Evolutionary conservation across 192 early-diverging fungal species (phyloP).

Genomic region (Backusella circina): DNA sequence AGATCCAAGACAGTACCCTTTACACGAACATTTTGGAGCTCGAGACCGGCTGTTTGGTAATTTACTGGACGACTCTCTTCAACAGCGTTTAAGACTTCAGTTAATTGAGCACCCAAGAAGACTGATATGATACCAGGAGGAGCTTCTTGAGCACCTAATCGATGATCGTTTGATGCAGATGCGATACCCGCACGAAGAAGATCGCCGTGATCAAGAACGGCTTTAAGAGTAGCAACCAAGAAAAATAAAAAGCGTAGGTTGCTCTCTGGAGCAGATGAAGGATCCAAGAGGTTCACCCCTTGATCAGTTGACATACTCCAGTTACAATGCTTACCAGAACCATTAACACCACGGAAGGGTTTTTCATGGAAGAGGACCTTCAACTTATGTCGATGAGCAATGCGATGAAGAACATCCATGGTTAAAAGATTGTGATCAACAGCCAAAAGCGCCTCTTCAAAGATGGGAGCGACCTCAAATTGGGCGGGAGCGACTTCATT

Average conservation of each 20-base stretch:
- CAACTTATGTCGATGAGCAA: slow-evolving; percentile 95
- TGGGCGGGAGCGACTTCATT: slow-evolving; percentile 98
- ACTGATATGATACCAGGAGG: slow-evolving; percentile 96
- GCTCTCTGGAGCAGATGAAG: slow-evolving; percentile 89
- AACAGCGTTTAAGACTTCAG: slow-evolving; percentile 89
- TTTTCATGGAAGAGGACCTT: slow-evolving; percentile 99
- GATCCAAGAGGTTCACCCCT: slow-evolving; percentile 96
- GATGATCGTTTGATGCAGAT: slow-evolving; percentile 95
- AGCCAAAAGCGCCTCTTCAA: slow-evolving; percentile 91
- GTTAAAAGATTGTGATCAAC: slow-evolving; percentile 98
- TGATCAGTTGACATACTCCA: slow-evolving; percentile 93
- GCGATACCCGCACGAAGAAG: slow-evolving; percentile 90
- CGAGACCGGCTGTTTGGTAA: slow-evolving; percentile 69
- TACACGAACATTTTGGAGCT: slow-evolving; percentile 88
- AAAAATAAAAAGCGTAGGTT: slow-evolving; percentile 97
- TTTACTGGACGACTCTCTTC: slow-evolving; percentile 85
- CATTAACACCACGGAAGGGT: slow-evolving; percentile 98
- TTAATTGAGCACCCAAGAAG: slow-evolving; percentile 95
- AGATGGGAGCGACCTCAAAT: slow-evolving; percentile 97
- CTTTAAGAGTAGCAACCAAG: slow-evolving; percentile 87
- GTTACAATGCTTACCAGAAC: slow-evolving; percentile 98
- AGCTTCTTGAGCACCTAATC: slow-evolving; percentile 97
- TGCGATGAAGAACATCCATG: slow-evolving; percentile 95
- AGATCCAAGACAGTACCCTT: slow-evolving; percentile 95
- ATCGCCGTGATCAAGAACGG: slow-evolving; percentile 85